Conservation (phyloP, 768 basidiomycete genomes). For the Lentinus brumalis region DNA sequence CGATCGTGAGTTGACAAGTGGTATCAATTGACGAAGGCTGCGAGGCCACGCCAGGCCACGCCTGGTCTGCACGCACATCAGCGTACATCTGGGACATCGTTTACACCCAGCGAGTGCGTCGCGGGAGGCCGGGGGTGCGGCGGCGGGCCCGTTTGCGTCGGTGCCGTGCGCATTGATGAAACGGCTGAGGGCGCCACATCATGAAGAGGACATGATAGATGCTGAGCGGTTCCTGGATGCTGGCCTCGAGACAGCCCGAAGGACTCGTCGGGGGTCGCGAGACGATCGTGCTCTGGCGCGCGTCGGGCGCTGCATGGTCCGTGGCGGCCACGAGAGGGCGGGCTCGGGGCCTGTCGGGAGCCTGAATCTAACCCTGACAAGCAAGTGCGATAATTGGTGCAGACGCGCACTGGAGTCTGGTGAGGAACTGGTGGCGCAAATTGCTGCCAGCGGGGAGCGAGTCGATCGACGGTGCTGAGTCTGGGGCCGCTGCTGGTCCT, state of each 20-base stretch:
- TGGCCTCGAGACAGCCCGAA: neutral
- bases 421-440: neutral
- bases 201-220: neutral
- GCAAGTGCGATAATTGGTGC: neutral
- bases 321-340: neutral
- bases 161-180: neutral
- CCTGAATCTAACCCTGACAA: neutral
- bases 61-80: neutral
- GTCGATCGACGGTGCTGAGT: neutral
- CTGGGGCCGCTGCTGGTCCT: too few relatives aligned
- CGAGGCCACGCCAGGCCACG: neutral
- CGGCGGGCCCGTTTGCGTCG: too few relatives aligned
- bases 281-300: neutral
- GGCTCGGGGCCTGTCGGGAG: neutral
- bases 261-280: neutral
- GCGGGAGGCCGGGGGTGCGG: too few relatives aligned
- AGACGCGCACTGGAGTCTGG: neutral
- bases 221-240: neutral
- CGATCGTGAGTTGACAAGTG: neutral
- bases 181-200: neutral
- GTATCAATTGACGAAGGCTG: too few relatives aligned
- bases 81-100: neutral
- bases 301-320: neutral
- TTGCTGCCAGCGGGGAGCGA: neutral
- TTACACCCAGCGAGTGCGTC: neutral